phyloP scores from a whole-genome alignment of 192 early-diverging fungal genomes.

The Coemansia sp. region DNA sequence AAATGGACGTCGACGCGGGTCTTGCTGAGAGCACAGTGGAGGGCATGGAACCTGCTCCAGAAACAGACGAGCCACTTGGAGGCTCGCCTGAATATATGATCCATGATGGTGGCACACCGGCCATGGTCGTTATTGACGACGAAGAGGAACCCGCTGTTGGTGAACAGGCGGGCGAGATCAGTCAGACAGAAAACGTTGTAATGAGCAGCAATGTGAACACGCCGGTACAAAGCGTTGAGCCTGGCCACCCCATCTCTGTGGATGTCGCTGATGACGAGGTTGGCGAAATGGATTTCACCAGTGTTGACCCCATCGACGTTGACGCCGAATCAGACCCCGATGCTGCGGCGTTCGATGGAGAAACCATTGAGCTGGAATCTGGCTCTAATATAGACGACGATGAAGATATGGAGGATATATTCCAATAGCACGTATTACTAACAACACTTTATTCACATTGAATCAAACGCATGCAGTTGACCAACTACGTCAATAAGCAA shows the following conservation, averaged over 20 bases:
- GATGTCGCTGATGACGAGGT: neutral
- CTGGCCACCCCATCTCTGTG: neutral
- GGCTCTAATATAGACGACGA: slow-evolving; percentile 45
- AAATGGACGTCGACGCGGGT: slow-evolving; percentile 6
- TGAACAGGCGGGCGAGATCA: neutral
- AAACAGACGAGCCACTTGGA: neutral
- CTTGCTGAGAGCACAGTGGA: neutral
- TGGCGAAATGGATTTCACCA: slow-evolving; percentile 21
- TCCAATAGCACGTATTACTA: slow-evolving; percentile 17
- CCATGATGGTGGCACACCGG: neutral
- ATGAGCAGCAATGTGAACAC: slow-evolving; percentile 16
- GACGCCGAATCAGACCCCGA: slow-evolving; percentile 11
- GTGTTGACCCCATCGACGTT: slow-evolving; percentile 14
- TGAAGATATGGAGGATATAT: slow-evolving; percentile 52
- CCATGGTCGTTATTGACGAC: neutral
- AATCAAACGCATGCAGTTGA: slow-evolving; percentile 41
- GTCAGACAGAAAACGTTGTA: neutral
- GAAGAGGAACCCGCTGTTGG: neutral
- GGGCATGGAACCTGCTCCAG: neutral
- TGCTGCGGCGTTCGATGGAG: neutral
- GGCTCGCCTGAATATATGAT: neutral
- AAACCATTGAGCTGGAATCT: slow-evolving; percentile 38
- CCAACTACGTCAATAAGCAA: slow-evolving; percentile 37
- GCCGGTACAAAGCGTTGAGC: slow-evolving; percentile 14
- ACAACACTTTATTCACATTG: neutral